Conservation (phyloP, 176 grass and related monocot genomes). For the Phoenix dactylifera region DNA sequence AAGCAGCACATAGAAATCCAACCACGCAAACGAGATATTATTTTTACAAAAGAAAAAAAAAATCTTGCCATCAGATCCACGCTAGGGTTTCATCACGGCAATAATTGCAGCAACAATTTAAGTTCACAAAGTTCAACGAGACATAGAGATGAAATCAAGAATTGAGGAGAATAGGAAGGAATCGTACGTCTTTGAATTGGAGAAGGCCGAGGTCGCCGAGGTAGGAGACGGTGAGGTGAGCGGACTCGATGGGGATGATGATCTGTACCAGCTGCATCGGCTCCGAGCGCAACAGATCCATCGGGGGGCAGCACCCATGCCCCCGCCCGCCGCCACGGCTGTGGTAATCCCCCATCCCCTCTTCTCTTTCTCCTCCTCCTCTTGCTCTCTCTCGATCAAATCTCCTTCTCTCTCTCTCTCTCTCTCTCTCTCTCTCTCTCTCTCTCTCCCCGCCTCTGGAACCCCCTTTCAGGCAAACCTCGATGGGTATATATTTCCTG, state of each 20-base stretch:
- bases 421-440: too few species aligned
- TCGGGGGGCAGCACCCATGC: constrained; percentile 64
- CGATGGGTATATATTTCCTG: too few species aligned
- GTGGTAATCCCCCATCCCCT: constrained; percentile 25
- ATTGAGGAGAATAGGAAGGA: background rate
- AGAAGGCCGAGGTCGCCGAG: constrained; percentile 84
- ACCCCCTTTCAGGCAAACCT: too few species aligned
- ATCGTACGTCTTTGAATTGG: constrained; percentile 95
- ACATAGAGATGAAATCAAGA: background rate
- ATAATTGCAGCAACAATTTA: too few species aligned
- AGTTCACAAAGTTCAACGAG: background rate
- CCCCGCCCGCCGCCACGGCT: background rate
- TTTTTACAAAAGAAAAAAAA: too few species aligned
- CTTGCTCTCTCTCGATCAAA: too few species aligned
- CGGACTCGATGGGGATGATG: constrained; percentile 87
- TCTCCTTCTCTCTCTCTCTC: too few species aligned
- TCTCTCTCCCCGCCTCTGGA: too few species aligned
- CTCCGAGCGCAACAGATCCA: constrained; percentile 99
- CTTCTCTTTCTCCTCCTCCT: background rate
- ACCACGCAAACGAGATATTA: too few species aligned
- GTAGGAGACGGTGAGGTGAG: constrained; percentile 71
- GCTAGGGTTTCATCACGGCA: too few species aligned
- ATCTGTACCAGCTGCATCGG: constrained; percentile 95
- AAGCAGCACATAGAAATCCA: too few species aligned
- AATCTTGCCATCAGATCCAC: too few species aligned